Percentiles rank a stretch among this genome's conserved stretches.
Conservation (phyloP, 1,284 basidiomycete species). For the Farysia itapuensis region DNA sequence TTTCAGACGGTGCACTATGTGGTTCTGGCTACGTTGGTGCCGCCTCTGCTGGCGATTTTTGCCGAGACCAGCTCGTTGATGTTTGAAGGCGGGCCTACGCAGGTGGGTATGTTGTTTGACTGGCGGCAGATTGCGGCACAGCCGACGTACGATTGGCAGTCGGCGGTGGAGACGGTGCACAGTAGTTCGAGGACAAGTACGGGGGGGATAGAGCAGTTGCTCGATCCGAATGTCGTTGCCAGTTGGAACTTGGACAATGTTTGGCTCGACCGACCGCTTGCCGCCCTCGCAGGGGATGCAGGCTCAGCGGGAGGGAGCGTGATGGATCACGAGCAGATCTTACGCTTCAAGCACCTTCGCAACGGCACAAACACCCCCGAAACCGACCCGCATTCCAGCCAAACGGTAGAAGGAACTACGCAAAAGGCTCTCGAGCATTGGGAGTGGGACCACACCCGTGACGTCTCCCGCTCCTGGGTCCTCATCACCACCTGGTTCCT, state of each 20-base stretch:
- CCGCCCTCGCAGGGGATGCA: too few species aligned
- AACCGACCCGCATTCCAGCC: too few species aligned
- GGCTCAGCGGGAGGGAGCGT: too few species aligned
- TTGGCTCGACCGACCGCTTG: conserved; percentile 59
- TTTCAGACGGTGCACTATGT: neutral
- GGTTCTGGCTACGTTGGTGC: neutral
- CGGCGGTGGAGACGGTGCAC: neutral
- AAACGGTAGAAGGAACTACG: too few species aligned
- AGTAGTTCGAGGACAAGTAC: neutral
- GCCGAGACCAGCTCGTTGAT: conserved; percentile 66
- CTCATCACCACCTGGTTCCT: conserved; percentile 18
- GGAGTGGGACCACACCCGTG: too few species aligned
- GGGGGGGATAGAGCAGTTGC: neutral
- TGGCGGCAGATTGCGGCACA: conserved; percentile 81
- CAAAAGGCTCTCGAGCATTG: too few species aligned
- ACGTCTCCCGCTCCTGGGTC: too few species aligned
- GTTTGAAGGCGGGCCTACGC: conserved; percentile 81
- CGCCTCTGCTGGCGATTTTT: neutral
- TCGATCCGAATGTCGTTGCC: neutral
- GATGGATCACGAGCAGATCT: too few species aligned
- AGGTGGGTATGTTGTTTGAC: conserved; percentile 90
- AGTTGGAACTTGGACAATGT: conserved; percentile 28
- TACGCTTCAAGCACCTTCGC: too few species aligned
- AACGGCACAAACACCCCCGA: too few species aligned
- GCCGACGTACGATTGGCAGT: neutral